Base-by-base conservation (phyloP, 345 rosid genomes). In the Rhodamnia rubescens region DNA sequence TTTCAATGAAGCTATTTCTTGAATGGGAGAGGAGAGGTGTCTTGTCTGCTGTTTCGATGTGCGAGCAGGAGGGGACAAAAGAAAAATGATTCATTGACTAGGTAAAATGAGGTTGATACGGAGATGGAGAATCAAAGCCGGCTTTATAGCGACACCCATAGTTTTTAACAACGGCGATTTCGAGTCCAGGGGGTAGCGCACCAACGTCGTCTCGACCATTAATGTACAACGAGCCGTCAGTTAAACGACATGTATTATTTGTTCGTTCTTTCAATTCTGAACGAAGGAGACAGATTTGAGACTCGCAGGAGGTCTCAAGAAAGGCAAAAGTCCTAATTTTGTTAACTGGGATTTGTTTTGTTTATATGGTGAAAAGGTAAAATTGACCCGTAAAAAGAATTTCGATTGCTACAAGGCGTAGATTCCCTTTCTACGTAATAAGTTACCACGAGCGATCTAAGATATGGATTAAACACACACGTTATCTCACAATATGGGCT, bases 381-480 rank as follows among this genome's bases (percentile, higher is more conserved):
- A 16, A 61, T 7, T 3, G 36, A 64, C 75, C 0, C 42, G 0
- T 64, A 1, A 15, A 15, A 64, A 64, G 75, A 64, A 16, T 29
- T 29, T 64, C 75, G 36, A 64, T 64, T 16, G 12, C 6, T 29
- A 61, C 1, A 40, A 0, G 16, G 5, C 53, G 3, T 52, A 22
- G 11, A 22, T 26, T 8, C 5, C 2, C 11, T 22, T 8, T 55
- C 4, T 8, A 26, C 11, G 8, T 21, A 55, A 55, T 22, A 21
- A 55, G 9, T 21, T 21, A 22, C 9, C 26, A 55, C 24, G 58
- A 55, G 58, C 0, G 26, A 55, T 22, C 58, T 8, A 55, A 0
- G 6, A 1, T 32, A 64, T 32, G 16, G 1, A 64, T 64, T 16
- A 32, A 32, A 8, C 0, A 32, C 0, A 0, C 4, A 18, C 8